These are phyloP conservation scores for Massariosphaeria phaeospora DNA, from an alignment of 495 filamentous ascomycete species.

Conservation along the genomic window DNA sequence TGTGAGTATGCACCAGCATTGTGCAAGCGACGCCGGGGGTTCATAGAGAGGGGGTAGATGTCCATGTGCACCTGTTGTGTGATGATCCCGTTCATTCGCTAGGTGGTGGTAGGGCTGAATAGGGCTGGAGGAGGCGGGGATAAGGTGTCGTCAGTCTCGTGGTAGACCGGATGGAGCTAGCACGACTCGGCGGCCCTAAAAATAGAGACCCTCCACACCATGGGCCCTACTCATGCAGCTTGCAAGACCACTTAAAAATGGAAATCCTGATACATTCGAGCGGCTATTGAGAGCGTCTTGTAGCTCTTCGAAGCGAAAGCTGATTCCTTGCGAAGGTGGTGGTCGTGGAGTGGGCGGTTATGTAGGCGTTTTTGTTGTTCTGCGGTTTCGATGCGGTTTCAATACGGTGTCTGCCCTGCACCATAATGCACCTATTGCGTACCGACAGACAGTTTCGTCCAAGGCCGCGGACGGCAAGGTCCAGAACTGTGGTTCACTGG, in stretches of 20 bases:
- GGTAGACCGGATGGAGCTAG: conserved; percentile 1
- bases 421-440: conserved; percentile 3
- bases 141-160: conserved; percentile 13
- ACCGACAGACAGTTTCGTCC: not conserved
- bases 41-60: conserved; percentile 3
- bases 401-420: conserved; percentile 12
- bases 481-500: not conserved
- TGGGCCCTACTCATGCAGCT: not conserved
- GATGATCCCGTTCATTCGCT: not conserved
- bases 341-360: conserved; percentile 5
- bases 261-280: not conserved
- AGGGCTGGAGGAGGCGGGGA: conserved; percentile 21
- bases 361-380: conserved; percentile 28
- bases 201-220: conserved; percentile 9
- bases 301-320: not conserved
- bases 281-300: conserved; percentile 11
- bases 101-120: conserved; percentile 3
- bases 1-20: not conserved
- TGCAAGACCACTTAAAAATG: conserved; percentile 14
- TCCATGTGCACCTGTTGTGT: conserved; percentile 5
- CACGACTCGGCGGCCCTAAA: conserved; percentile 4
- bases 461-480: not conserved
- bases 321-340: not conserved
- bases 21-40: not conserved
- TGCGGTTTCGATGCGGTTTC: conserved; percentile 7